These are phyloP conservation scores for Diaporthe aspalathi DNA, from an alignment of 2,329 filamentous ascomycete species.

Conservation along the genomic window DNA sequence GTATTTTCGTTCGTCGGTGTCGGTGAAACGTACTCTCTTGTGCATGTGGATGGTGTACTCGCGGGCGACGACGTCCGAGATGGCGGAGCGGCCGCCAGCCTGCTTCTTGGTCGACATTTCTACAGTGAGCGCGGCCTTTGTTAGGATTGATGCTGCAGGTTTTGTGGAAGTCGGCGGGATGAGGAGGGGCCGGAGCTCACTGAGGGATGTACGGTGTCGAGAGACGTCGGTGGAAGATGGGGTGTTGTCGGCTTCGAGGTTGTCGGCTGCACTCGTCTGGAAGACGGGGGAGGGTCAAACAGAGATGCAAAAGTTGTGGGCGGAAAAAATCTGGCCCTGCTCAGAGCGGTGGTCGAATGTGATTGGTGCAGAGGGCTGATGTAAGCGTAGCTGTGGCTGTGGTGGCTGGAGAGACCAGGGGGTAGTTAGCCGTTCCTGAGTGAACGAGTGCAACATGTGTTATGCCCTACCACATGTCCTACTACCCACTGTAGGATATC, in stretches of 20 bases:
- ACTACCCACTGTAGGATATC: too few species aligned
- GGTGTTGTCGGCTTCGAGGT: conserved; percentile 33
- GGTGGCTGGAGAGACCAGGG: neutral
- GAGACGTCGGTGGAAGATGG: conserved; percentile 42
- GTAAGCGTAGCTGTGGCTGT: conserved; percentile 6
- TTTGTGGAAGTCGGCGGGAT: conserved; percentile 12
- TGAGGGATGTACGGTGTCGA: conserved; percentile 44
- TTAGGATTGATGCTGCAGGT: conserved; percentile 44
- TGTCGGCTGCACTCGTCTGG: conserved; percentile 31
- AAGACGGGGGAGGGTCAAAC: conserved; percentile 18
- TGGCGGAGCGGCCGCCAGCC: conserved; percentile 89
- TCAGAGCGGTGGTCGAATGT: neutral
- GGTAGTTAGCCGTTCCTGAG: neutral
- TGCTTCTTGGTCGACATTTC: conserved; percentile 77
- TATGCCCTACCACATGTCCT: too few species aligned
- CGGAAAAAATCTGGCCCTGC: conserved; percentile 32
- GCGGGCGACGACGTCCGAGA: conserved; percentile 98
- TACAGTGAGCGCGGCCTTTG: conserved; percentile 49
- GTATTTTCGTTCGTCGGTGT: conserved; percentile 4
- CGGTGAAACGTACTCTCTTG: conserved; percentile 86
- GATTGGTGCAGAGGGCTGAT: neutral
- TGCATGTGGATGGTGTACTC: conserved; percentile 99
- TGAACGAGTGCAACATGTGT: neutral
- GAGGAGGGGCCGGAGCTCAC: conserved; percentile 37
- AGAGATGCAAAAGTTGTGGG: conserved; percentile 29